Evolutionary conservation across 2,329 filamentous ascomycete species (phyloP), one percentile per base, ranked within the genome.

Genomic region (Fusarium nanum): DNA sequence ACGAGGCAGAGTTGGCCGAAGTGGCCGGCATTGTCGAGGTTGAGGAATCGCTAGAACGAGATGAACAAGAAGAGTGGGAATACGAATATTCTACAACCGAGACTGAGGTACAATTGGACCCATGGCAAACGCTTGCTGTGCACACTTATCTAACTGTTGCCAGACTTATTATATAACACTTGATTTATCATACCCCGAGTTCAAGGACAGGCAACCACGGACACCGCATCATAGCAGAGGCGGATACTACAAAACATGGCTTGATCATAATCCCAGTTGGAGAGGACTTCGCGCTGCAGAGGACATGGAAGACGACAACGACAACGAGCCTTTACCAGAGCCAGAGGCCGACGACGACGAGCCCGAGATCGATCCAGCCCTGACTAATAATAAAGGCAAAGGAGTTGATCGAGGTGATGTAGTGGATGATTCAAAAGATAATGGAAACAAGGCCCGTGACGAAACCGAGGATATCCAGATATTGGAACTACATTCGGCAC

Each of bases 401-500:
- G 61, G 55, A 7, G 60, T 59, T 37, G 66, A 71, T 25, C 41
- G 65, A 34, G 52, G 32, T 9, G 64, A 68, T 6, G 41, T 25
- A 41, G 60, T 27, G 16, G 56, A 73, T 9, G 60, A 67, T 4
- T 44, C 42, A 41, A 66, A 55, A 32, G 61, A 73, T 13, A 63
- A 64, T 11, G 62, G 62, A 16, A 60, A 75, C 37, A 73, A 74
- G 42, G 22, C 46, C 12, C 50, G 69, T 25, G 55, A 67, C 18
- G 55, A 57, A 18, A 49, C 57, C 14, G 65, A 73, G 22, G 81
- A 87, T 41, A 87, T 97, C 8, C 93, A 97, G 76, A 90, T 98
- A 53, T 84, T 96, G n/a, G 93, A 93, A 28, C 85, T 98, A 6
- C 92, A 97, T 78, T 91, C 91, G 2, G 76, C 82, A 4, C 91